Evolutionary conservation across 2,329 filamentous ascomycete species (phyloP).

Genomic region (Penicillium aurantiogriseum): DNA sequence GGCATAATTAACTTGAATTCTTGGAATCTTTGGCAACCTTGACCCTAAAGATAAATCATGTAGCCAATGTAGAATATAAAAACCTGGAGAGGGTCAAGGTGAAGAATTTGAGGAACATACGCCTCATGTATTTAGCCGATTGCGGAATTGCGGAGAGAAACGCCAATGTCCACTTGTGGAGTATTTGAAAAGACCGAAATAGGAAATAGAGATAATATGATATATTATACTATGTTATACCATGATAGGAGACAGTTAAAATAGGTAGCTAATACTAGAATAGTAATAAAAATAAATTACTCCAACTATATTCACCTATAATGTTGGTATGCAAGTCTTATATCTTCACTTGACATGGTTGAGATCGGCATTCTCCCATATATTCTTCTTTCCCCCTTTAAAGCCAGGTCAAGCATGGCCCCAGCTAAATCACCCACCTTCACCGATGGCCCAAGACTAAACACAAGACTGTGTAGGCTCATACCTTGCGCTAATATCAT

Average conservation of each 20-base stretch:
- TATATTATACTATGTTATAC: background rate
- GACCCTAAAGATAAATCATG: background rate
- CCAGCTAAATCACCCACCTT: slow-evolving; percentile 15
- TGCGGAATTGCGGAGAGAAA: slow-evolving; percentile 8
- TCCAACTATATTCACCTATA: background rate
- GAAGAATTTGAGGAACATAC: background rate
- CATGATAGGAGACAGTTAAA: background rate
- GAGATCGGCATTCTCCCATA: slow-evolving; percentile 17
- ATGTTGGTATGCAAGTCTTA: background rate
- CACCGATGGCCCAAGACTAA: slow-evolving; percentile 17
- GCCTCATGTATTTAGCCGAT: background rate
- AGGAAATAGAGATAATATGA: background rate
- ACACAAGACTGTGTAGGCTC: slow-evolving; percentile 10
- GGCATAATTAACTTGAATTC: slow-evolving; percentile 15
- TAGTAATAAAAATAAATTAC: background rate
- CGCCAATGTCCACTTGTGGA: background rate
- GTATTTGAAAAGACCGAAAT: background rate
- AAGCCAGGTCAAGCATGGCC: slow-evolving; percentile 16
- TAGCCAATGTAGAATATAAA: background rate
- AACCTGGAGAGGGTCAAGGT: background rate
- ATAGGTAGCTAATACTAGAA: background rate
- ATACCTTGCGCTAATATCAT: slow-evolving; percentile 12
- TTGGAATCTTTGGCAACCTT: background rate
- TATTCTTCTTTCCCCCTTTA: slow-evolving; percentile 14
- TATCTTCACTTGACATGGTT: background rate